Conservation (phyloP, 768 basidiomycete genomes). For the Pleurotus eryngii region DNA sequence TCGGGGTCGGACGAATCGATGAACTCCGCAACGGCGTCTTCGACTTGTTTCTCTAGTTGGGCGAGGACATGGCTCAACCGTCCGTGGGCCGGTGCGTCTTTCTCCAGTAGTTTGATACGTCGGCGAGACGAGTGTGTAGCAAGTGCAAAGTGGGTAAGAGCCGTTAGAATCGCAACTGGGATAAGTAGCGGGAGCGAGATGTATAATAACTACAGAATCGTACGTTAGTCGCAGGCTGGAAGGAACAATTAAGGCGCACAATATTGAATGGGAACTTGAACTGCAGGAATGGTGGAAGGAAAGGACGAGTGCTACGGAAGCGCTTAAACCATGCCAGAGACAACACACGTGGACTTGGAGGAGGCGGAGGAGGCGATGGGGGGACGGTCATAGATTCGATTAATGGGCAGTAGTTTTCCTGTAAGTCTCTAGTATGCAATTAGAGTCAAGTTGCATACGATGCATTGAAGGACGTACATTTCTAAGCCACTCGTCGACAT, state of each 20-base stretch:
- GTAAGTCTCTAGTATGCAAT: slow-evolving; percentile 41
- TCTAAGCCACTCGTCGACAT: slow-evolving; percentile 55
- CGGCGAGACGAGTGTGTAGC: slow-evolving; percentile 57
- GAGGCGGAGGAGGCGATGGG: slow-evolving; percentile 35
- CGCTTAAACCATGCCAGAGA: slow-evolving; percentile 44
- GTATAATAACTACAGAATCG: slow-evolving; percentile 43
- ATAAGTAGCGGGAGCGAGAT: slow-evolving; percentile 60
- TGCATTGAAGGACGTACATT: slow-evolving; percentile 40
- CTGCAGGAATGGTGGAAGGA: slow-evolving; percentile 59
- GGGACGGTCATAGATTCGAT: slow-evolving; percentile 52
- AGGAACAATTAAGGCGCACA: slow-evolving; percentile 35
- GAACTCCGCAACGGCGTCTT: slow-evolving; percentile 58
- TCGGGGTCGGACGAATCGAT: slow-evolving; percentile 42
- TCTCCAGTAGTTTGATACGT: slow-evolving; percentile 65
- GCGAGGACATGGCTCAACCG: slow-evolving; percentile 57
- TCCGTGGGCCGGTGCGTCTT: slow-evolving; percentile 42
- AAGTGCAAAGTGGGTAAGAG: slow-evolving; percentile 54
- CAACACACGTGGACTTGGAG: slow-evolving; percentile 35
- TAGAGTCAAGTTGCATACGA: slow-evolving; percentile 5
- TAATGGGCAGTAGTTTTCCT: slow-evolving; percentile 54
- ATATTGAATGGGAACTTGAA: slow-evolving; percentile 68
- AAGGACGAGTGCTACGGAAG: slow-evolving; percentile 33
- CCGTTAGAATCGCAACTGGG: slow-evolving; percentile 52
- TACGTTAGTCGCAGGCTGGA: slow-evolving; percentile 1
- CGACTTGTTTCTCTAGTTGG: slow-evolving; percentile 57